Evolutionary conservation across 2,329 filamentous ascomycete genomes (phyloP).

Genomic region (Colletotrichum filicis): DNA sequence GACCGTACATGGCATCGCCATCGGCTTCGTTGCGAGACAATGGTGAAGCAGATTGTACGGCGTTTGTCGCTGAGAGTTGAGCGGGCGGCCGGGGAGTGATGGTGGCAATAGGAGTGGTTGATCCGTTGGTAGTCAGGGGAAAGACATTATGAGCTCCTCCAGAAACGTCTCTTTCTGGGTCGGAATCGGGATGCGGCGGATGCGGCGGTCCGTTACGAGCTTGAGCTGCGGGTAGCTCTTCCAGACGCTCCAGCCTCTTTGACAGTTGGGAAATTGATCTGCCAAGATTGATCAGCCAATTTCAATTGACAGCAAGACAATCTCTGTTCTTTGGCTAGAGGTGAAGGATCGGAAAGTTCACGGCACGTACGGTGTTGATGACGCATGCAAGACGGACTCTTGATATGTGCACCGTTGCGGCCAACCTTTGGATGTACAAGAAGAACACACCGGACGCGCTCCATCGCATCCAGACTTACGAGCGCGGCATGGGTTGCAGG

Average conservation of each 20-base stretch:
- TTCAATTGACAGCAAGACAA: rapidly evolving
- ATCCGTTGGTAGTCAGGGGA: not conserved
- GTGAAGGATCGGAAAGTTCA: rapidly evolving
- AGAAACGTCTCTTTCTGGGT: not conserved
- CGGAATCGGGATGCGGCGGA: not conserved
- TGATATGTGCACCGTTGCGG: slow-evolving; percentile 17
- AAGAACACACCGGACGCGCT: slow-evolving; percentile 1
- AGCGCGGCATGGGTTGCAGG: slow-evolving; percentile 9
- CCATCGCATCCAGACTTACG: slow-evolving; percentile 29
- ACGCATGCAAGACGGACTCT: slow-evolving; percentile 5
- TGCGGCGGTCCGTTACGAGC: no score
- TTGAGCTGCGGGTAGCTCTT: not conserved
- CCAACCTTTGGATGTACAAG: not conserved
- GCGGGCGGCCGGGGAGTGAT: no score
- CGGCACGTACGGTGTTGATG: not conserved
- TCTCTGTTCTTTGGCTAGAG: not conserved
- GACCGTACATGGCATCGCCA: slow-evolving; percentile 3
- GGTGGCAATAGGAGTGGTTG: not conserved
- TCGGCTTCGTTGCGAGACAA: not conserved
- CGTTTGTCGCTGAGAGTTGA: not conserved
- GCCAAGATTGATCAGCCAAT: not conserved
- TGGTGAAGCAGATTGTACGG: not conserved
- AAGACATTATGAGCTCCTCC: no score
- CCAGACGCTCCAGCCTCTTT: not conserved
- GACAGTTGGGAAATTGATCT: slow-evolving; percentile 1